These are phyloP conservation scores for Ceriops tagal DNA, from an alignment of 345 rosid genomes.

Conservation along the genomic window DNA sequence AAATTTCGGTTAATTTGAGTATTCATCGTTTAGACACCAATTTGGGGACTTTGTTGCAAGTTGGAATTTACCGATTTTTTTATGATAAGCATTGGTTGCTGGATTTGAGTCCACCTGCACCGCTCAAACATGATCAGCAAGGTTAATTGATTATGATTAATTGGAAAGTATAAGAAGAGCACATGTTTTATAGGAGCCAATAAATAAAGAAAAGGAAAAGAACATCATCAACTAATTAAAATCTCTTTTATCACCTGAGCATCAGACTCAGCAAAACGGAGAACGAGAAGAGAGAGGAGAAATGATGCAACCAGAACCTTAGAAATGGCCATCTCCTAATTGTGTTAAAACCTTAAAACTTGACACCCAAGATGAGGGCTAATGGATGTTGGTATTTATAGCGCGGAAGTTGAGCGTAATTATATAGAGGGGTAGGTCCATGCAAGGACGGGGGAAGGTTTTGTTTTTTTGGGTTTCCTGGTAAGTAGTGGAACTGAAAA, in stretches of 20 bases:
- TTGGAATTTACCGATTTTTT: conserved; percentile 14
- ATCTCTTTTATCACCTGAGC: conserved; percentile 19
- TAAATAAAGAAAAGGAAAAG: no score
- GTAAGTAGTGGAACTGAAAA: not conserved
- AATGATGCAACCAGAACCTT: conserved; percentile 43
- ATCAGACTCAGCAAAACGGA: conserved; percentile 40
- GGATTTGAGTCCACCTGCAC: conserved; percentile 6
- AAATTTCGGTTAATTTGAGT: no score
- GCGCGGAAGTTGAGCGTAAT: not conserved
- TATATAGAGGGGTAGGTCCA: not conserved
- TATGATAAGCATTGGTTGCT: not conserved
- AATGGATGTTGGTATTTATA: conserved; percentile 19
- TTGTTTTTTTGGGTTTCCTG: not conserved
- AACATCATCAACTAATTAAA: not conserved
- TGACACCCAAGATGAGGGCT: no score
- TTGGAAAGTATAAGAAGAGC: no score
- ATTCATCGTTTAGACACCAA: no score
- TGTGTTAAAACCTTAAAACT: not conserved
- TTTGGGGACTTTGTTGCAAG: not conserved
- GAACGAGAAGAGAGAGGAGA: conserved; percentile 49
- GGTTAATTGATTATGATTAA: no score
- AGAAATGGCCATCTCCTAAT: conserved; percentile 35
- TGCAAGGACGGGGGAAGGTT: not conserved
- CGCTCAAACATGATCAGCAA: no score
- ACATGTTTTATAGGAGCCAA: no score